Base-by-base conservation (phyloP, 805 yeast species). In the Metschnikowia gelsemii region DNA sequence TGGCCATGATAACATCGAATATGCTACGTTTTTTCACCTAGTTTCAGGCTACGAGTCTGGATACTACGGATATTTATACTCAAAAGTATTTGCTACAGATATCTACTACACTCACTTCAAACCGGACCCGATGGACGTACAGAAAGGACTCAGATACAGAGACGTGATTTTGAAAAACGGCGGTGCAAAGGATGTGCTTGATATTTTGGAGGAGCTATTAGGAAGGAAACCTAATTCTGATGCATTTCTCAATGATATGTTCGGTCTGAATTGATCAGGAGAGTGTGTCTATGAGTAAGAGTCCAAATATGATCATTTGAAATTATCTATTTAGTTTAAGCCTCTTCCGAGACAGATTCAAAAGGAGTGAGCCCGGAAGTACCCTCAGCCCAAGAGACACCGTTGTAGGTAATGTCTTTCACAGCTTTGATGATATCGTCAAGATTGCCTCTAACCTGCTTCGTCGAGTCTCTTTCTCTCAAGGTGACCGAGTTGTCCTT, bases 391-490 rank as follows among this genome's bases (percentile, higher is more conserved):
- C 99, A 91, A 14, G 87, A 55, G 36, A 65, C 75, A 49, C 87
- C 90, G 39, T 76, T 76, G 62, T 84, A 82, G 42, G 93, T 83
- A 62, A 91, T 79, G 22, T 72, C 76, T 65, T 80, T 79, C 54
- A 91, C 80, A 36, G 97, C 89, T 38, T 72, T 75, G 43, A 78
- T 65, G 52, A 87, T 73, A 14, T 81, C 89, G 40, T 78, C 82
- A 44, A 83, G 76, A 12, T 87, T 70, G 49, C 98, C 99, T 76
- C 99, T 87, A 36, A 90, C 96, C 75, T 91, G 99, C 64, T 82
- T 84, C 25, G 98, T 93, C 42, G 95, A 78, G 67, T 91, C 99
- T 75, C 99, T 87, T 70, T 91, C 98, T 77, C 99, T 87, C 61
- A 91, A 76, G 25, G 99, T 91, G 52, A 91, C 86, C 11, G 96